Conservation (phyloP, 2,329 filamentous ascomycete species). For the Proliferodiscus dingleyae region DNA sequence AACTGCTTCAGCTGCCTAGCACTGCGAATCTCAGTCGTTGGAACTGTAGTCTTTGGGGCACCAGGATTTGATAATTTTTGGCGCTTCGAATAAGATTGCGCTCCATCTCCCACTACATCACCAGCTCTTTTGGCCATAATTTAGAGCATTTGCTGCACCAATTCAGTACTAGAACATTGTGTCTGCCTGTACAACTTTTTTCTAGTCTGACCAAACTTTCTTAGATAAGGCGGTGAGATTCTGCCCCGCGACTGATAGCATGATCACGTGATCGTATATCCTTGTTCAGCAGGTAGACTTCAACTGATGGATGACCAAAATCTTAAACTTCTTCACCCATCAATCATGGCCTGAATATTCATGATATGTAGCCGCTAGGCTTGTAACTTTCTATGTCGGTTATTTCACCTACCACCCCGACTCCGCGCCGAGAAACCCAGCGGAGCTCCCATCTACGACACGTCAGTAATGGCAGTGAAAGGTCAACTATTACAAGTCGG, state of each 20-base stretch:
- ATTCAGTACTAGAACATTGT: background rate
- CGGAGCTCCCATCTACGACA: slow-evolving; percentile 28
- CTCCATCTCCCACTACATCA: slow-evolving; percentile 25
- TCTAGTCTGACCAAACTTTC: too few species aligned
- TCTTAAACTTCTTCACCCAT: background rate
- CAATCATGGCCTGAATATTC: slow-evolving; percentile 17
- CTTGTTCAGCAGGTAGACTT: too few species aligned
- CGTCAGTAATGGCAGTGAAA: slow-evolving; percentile 29
- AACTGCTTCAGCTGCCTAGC: slow-evolving; percentile 64
- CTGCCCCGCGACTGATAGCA: too few species aligned
- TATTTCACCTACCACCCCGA: too few species aligned
- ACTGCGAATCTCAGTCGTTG: slow-evolving; percentile 57
- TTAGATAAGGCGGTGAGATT: too few species aligned
- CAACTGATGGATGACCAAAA: too few species aligned
- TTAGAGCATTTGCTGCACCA: background rate
- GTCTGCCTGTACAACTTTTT: too few species aligned
- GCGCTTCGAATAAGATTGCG: slow-evolving; percentile 31
- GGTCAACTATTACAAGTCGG: slow-evolving; percentile 18
- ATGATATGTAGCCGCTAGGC: slow-evolving; percentile 12
- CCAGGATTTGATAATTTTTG: slow-evolving; percentile 40
- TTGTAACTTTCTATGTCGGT: slow-evolving; percentile 23
- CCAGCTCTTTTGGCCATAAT: slow-evolving; percentile 30
- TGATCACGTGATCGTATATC: too few species aligned
- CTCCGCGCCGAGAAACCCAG: too few species aligned
- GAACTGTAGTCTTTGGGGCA: slow-evolving; percentile 33